Conservation (phyloP, 768 basidiomycete species). For the Baorangia bicolor region DNA sequence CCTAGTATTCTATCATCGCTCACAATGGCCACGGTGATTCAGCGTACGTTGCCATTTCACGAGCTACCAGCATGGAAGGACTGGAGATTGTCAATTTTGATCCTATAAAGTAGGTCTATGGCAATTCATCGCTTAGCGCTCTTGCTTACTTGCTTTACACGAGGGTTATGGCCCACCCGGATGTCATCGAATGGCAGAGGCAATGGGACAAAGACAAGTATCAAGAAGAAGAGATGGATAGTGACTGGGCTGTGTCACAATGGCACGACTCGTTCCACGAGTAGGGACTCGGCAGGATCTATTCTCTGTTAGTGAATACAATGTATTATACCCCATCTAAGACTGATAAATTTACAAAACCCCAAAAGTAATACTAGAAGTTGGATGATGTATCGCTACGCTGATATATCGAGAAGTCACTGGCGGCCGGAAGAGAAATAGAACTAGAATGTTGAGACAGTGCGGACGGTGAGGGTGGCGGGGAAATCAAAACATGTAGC, state of each 20-base stretch:
- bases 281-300: background rate
- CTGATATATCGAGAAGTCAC: slow-evolving; percentile 9
- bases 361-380: slow-evolving; percentile 6
- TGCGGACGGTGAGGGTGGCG: slow-evolving; percentile 18
- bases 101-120: slow-evolving; percentile 27
- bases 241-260: slow-evolving; percentile 31
- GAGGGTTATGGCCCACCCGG: slow-evolving; percentile 38
- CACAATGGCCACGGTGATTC: background rate
- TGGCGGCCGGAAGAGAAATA: slow-evolving; percentile 10
- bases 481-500: slow-evolving; percentile 12
- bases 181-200: slow-evolving; percentile 33
- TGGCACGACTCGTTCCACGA: slow-evolving; percentile 30
- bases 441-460: slow-evolving; percentile 13
- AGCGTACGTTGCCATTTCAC: slow-evolving; percentile 39
- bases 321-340: background rate
- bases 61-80: slow-evolving; percentile 41
- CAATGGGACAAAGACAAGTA: slow-evolving; percentile 26
- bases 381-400: slow-evolving; percentile 14
- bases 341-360: slow-evolving; percentile 4
- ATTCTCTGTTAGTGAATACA: slow-evolving; percentile 1
- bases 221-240: slow-evolving; percentile 36
- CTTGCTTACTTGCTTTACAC: slow-evolving; percentile 2
- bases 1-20: background rate
- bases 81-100: slow-evolving; percentile 40
- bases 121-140: background rate